These are phyloP conservation scores for Trichoderma simmonsii DNA, from an alignment of 2,329 filamentous ascomycete species.

Conservation along the genomic window DNA sequence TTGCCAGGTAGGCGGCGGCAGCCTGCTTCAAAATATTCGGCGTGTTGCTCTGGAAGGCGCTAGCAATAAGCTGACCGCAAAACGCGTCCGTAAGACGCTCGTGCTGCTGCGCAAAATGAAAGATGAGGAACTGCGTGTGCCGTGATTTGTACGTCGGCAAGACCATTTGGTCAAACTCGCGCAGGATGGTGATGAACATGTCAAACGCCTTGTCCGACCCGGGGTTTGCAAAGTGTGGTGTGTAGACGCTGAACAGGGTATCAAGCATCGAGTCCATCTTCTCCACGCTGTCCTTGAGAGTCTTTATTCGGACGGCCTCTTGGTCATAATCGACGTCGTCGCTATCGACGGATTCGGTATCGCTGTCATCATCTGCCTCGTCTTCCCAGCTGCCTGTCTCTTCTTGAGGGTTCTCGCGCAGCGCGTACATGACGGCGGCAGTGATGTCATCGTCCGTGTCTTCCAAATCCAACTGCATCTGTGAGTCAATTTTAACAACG, in stretches of 20 bases:
- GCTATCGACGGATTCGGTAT: slow-evolving; percentile 67
- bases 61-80: slow-evolving; percentile 63
- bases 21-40: slow-evolving; percentile 75
- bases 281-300: slow-evolving; percentile 75
- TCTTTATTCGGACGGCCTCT: slow-evolving; percentile 61
- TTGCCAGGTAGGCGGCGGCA: slow-evolving; percentile 87
- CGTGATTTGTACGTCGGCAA: slow-evolving; percentile 88
- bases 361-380: slow-evolving; percentile 60
- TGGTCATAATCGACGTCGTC: slow-evolving; percentile 67
- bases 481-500: slow-evolving; percentile 89
- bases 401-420: slow-evolving; percentile 31
- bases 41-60: slow-evolving; percentile 56
- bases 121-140: slow-evolving; percentile 92
- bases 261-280: slow-evolving; percentile 92
- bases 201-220: slow-evolving; percentile 66
- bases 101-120: slow-evolving; percentile 87
- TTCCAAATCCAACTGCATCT: slow-evolving; percentile 90
- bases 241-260: slow-evolving; percentile 80
- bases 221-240: slow-evolving; percentile 66
- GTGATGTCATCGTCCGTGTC: slow-evolving; percentile 87
- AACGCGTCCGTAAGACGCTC: slow-evolving; percentile 78
- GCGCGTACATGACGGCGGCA: slow-evolving; percentile 62
- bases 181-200: slow-evolving; percentile 73
- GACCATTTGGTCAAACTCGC: slow-evolving; percentile 83
- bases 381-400: slow-evolving; percentile 37